Percentiles rank a stretch among this genome's conserved stretches.
Evolutionary conservation across 1,284 basidiomycete genomes (phyloP).

Genomic region (Cryptococcus amylolentus): DNA sequence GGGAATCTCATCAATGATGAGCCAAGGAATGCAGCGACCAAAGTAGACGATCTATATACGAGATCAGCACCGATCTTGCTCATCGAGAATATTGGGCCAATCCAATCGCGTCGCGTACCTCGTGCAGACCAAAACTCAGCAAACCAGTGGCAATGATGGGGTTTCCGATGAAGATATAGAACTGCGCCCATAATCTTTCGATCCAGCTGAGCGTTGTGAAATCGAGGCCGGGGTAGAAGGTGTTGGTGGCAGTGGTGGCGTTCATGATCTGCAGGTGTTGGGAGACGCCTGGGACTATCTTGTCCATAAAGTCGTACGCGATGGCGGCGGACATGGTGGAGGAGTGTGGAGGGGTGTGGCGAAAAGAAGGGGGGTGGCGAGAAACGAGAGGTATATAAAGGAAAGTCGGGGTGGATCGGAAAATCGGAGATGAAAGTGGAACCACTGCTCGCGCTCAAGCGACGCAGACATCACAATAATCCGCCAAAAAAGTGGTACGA

Average conservation of each 20-base stretch:
- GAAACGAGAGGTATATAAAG: conserved; percentile 3
- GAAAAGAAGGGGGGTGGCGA: conserved; percentile 7
- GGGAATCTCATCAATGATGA: conserved; percentile 89
- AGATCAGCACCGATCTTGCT: not conserved
- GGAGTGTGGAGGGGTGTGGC: not conserved
- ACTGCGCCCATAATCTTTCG: conserved; percentile 73
- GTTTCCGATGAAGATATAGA: conserved; percentile 84
- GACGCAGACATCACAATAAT: not conserved
- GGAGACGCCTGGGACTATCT: conserved; percentile 41
- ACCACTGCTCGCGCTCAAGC: not conserved
- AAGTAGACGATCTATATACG: conserved; percentile 81
- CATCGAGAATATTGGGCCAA: not conserved
- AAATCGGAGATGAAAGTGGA: not conserved
- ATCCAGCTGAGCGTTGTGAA: conserved; percentile 66
- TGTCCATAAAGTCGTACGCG: conserved; percentile 39
- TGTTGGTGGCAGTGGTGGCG: conserved; percentile 39
- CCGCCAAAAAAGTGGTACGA: conserved; percentile 8
- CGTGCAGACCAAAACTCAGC: conserved; percentile 89
- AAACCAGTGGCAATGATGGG: conserved; percentile 91
- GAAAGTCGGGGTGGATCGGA: conserved; percentile 20
- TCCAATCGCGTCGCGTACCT: conserved; percentile 57
- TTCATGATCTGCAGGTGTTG: conserved; percentile 41
- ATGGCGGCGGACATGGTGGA: conserved; percentile 28
- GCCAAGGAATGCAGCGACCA: conserved; percentile 90
- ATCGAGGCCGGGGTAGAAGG: conserved; percentile 54